Percentiles rank a stretch among this genome's conserved stretches.
Conservation (phyloP, 2,329 filamentous ascomycete genomes). For the Thermomyces lanuginosus region DNA sequence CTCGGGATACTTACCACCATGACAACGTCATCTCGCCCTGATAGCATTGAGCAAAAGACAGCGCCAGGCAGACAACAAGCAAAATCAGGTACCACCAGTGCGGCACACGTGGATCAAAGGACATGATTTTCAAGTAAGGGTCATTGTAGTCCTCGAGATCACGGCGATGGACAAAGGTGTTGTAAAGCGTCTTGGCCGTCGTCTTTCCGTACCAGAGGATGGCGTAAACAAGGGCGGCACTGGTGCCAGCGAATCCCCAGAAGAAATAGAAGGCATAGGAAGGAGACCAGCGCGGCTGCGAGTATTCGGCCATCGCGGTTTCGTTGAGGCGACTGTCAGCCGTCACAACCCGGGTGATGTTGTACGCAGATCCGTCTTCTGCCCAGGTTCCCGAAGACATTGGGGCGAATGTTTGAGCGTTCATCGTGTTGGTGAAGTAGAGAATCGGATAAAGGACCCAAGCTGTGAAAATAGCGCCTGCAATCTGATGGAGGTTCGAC, state of each 20-base stretch:
- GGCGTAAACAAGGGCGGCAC: slow-evolving; percentile 1
- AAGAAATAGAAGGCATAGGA: slow-evolving; percentile 2
- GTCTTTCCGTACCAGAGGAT: slow-evolving; percentile 2
- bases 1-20: background rate
- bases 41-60: slow-evolving; percentile 1
- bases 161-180: background rate
- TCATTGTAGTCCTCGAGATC: slow-evolving; percentile 2
- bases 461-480: background rate
- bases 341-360: background rate
- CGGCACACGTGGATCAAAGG: slow-evolving; percentile 1
- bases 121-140: slow-evolving; percentile 2
- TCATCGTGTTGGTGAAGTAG: slow-evolving; percentile 1
- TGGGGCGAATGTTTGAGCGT: slow-evolving; percentile 1
- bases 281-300: background rate
- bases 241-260: slow-evolving; percentile 1
- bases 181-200: background rate
- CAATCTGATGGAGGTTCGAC: slow-evolving; percentile 1
- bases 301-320: slow-evolving; percentile 1
- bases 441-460: slow-evolving; percentile 2
- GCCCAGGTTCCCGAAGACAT: slow-evolving; percentile 1
- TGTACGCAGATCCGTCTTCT: background rate
- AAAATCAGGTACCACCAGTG: slow-evolving; percentile 3
- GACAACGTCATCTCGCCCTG: slow-evolving; percentile 2
- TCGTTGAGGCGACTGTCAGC: background rate
- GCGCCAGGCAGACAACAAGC: background rate